Conservation (phyloP, 2,329 filamentous ascomycete genomes). For the Mariannaea elegans region DNA sequence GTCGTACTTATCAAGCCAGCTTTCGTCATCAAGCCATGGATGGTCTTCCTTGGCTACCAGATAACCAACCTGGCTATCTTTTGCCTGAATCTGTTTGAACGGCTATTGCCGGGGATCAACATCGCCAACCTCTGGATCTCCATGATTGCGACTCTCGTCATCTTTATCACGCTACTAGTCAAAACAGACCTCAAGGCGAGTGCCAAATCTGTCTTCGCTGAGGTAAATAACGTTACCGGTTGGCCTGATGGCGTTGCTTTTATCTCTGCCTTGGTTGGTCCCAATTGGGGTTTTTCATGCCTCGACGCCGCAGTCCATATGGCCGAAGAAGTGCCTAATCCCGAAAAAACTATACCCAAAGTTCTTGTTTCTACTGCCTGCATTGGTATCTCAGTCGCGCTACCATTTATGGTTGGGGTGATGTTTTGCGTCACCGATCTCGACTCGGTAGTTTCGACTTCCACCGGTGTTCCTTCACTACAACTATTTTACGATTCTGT, state of each 20-base stretch:
- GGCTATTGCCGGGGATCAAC: not conserved
- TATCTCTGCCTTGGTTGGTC: slow-evolving; percentile 2
- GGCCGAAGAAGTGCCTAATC: slow-evolving; percentile 15
- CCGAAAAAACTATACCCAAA: not conserved
- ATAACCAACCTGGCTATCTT: not conserved
- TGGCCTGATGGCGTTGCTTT: slow-evolving; percentile 14
- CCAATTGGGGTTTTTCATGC: slow-evolving; percentile 23
- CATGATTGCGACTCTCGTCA: not conserved
- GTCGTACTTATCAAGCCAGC: not conserved
- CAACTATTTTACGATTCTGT: slow-evolving; percentile 2
- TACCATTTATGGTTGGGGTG: not conserved
- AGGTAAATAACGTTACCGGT: slow-evolving; percentile 4
- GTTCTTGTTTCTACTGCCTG: not conserved
- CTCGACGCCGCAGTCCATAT: slow-evolving; percentile 15
- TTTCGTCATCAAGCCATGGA: not conserved
- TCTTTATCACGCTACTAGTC: not conserved
- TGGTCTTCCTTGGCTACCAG: slow-evolving; percentile 9
- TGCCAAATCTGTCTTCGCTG: not conserved
- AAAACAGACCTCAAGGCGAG: not conserved
- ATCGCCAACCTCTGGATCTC: not conserved
- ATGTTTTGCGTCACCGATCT: slow-evolving; percentile 13
- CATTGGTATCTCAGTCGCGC: not conserved
- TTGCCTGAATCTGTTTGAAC: not conserved
- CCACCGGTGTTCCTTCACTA: slow-evolving; percentile 2
- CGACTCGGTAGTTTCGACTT: not conserved